A percentile compares a stretch with the other conserved stretches of the same genome.
Conservation (phyloP, 1,284 basidiomycete species). For the Termitomyces sp. region DNA sequence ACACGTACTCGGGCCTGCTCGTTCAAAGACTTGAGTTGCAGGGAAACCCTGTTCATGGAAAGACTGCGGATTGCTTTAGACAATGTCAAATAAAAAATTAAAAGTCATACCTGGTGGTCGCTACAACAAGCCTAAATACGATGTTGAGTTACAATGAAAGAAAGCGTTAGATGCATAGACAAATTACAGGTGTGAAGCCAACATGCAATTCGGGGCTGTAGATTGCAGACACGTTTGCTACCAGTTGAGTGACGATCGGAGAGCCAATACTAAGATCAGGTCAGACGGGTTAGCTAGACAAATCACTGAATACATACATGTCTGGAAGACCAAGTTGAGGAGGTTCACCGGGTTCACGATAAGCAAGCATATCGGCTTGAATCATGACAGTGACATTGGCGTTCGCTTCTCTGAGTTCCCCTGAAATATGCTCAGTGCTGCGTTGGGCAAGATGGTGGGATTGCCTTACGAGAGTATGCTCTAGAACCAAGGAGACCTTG, state of each 20-base stretch:
- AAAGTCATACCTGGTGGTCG: slow-evolving; percentile 62
- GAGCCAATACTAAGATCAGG: slow-evolving; percentile 61
- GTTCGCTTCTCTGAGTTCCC: slow-evolving; percentile 46
- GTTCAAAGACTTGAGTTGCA: slow-evolving; percentile 78
- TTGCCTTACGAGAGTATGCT: slow-evolving; percentile 57
- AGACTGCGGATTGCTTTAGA: slow-evolving; percentile 39
- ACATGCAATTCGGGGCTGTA: slow-evolving; percentile 82
- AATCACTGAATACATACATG: slow-evolving; percentile 30
- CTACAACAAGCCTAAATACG: slow-evolving; percentile 70
- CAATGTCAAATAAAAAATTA: background rate
- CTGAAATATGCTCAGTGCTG: slow-evolving; percentile 26
- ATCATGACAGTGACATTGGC: slow-evolving; percentile 77
- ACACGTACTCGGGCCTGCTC: slow-evolving; percentile 67
- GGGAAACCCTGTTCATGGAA: slow-evolving; percentile 82
- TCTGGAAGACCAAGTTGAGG: slow-evolving; percentile 73
- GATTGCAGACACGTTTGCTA: slow-evolving; percentile 65
- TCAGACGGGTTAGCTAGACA: background rate
- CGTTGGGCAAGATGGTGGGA: background rate
- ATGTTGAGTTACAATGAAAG: background rate
- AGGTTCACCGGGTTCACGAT: slow-evolving; percentile 70
- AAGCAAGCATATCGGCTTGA: slow-evolving; percentile 87
- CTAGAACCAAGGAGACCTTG: slow-evolving; percentile 64
- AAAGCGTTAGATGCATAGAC: background rate
- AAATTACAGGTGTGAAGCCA: slow-evolving; percentile 59
- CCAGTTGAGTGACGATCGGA: slow-evolving; percentile 67